These are phyloP conservation scores for Tolypocladium amazonense DNA, from an alignment of 2,329 filamentous ascomycete species.

Conservation along the genomic window DNA sequence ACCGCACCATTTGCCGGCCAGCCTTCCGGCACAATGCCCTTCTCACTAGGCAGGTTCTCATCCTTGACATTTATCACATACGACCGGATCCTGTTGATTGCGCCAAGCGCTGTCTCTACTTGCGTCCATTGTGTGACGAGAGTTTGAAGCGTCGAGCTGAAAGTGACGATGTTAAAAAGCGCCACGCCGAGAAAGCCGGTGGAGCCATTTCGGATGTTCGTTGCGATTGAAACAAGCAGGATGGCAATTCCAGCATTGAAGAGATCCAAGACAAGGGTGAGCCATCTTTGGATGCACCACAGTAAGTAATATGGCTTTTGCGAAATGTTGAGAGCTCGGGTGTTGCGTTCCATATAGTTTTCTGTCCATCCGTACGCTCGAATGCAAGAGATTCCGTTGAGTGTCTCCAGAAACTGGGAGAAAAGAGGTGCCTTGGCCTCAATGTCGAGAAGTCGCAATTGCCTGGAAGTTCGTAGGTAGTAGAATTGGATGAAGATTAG, in stretches of 20 bases:
- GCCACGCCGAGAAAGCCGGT: conserved; percentile 17
- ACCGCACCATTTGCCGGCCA: conserved; percentile 16
- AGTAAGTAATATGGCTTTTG: conserved; percentile 28
- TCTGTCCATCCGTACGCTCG: conserved; percentile 23
- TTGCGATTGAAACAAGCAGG: conserved; percentile 31
- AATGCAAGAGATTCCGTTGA: conserved; percentile 15
- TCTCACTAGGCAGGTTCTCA: conserved; percentile 12
- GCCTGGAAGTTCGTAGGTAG: conserved; percentile 21
- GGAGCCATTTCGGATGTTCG: conserved; percentile 18
- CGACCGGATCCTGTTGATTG: conserved; percentile 14
- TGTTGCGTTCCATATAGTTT: conserved; percentile 9
- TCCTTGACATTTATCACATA: conserved; percentile 12
- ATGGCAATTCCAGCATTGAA: conserved; percentile 32
- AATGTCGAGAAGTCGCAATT: conserved; percentile 18
- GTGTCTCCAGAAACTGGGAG: conserved; percentile 15
- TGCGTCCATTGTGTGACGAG: conserved; percentile 22
- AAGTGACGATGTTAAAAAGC: conserved; percentile 17
- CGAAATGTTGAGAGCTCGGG: conserved; percentile 19
- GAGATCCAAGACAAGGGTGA: conserved; percentile 36
- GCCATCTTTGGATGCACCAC: conserved; percentile 37
- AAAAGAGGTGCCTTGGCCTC: conserved; percentile 19
- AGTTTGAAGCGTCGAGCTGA: conserved; percentile 16
- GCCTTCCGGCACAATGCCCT: conserved; percentile 4
- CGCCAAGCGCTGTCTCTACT: conserved; percentile 16
- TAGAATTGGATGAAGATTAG: conserved; percentile 16